These are phyloP conservation scores for Nymphaea thermarum DNA, from an alignment of 164 flowering plant genomes.

Conservation along the genomic window DNA sequence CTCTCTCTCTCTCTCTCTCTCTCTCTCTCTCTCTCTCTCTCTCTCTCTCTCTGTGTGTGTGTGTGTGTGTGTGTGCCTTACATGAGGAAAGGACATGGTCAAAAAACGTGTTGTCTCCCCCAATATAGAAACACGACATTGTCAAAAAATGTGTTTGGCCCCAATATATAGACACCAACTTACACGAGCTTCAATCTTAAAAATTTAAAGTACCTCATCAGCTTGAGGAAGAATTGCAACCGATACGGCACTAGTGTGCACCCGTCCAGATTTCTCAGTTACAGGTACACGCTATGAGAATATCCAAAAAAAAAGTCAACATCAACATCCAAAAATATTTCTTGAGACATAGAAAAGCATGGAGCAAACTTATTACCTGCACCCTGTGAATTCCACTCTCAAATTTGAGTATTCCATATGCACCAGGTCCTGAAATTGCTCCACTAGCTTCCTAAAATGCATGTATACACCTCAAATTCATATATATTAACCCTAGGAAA, in stretches of 20 bases:
- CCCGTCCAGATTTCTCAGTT: conserved; percentile 91
- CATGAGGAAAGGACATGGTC: too few relatives aligned
- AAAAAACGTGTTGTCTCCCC: too few relatives aligned
- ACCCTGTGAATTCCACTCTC: conserved; percentile 99
- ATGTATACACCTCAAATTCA: not conserved
- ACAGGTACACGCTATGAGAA: conserved; percentile 75
- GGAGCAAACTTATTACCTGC: conserved; percentile 37
- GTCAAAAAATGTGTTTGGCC: too few relatives aligned
- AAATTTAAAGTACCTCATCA: conserved; percentile 48
- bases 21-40: too few relatives aligned
- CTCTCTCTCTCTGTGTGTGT: too few relatives aligned
- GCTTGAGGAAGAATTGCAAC: conserved; percentile 99
- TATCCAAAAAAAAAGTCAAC: not conserved
- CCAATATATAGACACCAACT: too few relatives aligned
- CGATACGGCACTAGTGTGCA: conserved; percentile 97
- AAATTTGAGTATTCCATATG: conserved; percentile 84
- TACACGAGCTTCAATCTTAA: too few relatives aligned
- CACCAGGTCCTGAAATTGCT: conserved; percentile 71
- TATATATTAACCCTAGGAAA: too few relatives aligned
- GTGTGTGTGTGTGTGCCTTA: too few relatives aligned
- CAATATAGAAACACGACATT: too few relatives aligned
- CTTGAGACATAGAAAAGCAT: not conserved
- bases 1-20: too few relatives aligned
- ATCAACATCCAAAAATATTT: not conserved
- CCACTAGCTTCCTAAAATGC: conserved; percentile 82